Evolutionary conservation across 2,329 filamentous ascomycete species (phyloP).

Genomic region (Albophoma yamanashiensis): DNA sequence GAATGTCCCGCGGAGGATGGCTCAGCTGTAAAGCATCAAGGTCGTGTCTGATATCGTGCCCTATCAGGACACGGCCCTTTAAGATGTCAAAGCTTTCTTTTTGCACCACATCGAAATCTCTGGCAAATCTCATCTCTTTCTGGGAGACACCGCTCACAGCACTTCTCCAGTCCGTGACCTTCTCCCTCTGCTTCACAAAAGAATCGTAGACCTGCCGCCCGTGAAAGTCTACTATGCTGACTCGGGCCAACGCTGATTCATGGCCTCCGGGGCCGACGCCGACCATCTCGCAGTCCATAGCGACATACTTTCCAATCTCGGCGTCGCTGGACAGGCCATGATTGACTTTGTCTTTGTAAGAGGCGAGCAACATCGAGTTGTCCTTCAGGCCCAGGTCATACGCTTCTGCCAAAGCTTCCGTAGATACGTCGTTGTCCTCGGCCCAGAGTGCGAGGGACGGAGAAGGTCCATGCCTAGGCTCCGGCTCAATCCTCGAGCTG

Average conservation of each 20-base stretch:
- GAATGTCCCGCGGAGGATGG: slow-evolving; percentile 67
- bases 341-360: slow-evolving; percentile 45
- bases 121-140: slow-evolving; percentile 58
- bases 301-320: slow-evolving; percentile 79
- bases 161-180: slow-evolving; percentile 85
- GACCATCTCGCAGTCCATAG: slow-evolving; percentile 98
- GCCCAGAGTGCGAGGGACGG: slow-evolving; percentile 50
- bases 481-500: slow-evolving; percentile 32
- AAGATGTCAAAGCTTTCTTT: slow-evolving; percentile 58
- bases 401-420: slow-evolving; percentile 48
- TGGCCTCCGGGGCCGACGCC: slow-evolving; percentile 64
- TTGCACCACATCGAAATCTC: slow-evolving; percentile 70
- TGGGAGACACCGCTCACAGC: slow-evolving; percentile 72
- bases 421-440: slow-evolving; percentile 48
- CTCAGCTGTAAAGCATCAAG: slow-evolving; percentile 65
- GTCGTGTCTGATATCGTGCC: slow-evolving; percentile 75
- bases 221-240: slow-evolving; percentile 89
- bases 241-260: slow-evolving; percentile 70
- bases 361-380: slow-evolving; percentile 34
- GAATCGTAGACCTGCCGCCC: slow-evolving; percentile 90
- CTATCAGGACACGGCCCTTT: slow-evolving; percentile 62
- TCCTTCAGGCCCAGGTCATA: slow-evolving; percentile 45
- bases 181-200: slow-evolving; percentile 68
- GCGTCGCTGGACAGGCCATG: slow-evolving; percentile 50
- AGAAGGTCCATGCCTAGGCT: slow-evolving; percentile 29